Percentiles rank a stretch among this genome's conserved stretches.
phyloP scores from a whole-genome alignment of 306 rosid species.

The Vicia sativa region DNA sequence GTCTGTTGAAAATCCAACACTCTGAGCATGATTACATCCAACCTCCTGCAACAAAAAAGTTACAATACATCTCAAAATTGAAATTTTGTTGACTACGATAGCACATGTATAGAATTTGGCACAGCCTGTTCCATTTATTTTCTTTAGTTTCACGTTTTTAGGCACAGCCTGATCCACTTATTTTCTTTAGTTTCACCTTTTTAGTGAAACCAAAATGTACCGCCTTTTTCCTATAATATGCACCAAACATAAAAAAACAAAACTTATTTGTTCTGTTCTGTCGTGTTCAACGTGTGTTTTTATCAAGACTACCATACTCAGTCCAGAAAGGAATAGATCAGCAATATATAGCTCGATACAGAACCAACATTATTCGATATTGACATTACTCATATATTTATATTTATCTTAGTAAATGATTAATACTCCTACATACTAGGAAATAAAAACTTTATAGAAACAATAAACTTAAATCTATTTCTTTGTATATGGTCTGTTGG shows the following conservation, averaged over 20 bases:
- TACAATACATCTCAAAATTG: conserved; percentile 19
- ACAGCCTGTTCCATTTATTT: too few relatives aligned
- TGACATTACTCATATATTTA: not conserved
- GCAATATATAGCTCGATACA: conserved; percentile 21
- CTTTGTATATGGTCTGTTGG: not conserved
- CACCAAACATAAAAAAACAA: not conserved
- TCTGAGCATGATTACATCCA: conserved; percentile 96
- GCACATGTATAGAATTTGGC: conserved; percentile 11
- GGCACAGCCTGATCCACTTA: too few relatives aligned
- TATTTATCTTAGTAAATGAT: not conserved
- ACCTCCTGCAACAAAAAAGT: conserved; percentile 72
- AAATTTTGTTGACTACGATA: conserved; percentile 9
- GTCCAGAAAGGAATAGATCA: conserved; percentile 2
- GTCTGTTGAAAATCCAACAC: conserved; percentile 92
- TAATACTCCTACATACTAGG: not conserved
- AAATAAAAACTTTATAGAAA: not conserved
- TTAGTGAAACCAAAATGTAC: not conserved
- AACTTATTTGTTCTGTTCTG: not conserved
- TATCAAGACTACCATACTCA: not conserved
- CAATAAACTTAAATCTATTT: not conserved
- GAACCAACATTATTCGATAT: conserved; percentile 9
- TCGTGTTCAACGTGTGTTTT: not conserved
- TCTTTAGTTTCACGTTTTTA: not conserved
- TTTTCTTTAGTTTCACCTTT: not conserved
- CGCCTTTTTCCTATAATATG: not conserved